Percentiles rank a stretch among this genome's conserved stretches.
phyloP scores from a whole-genome alignment of 2,329 filamentous ascomycete species.

The Monilinia fructigena region DNA sequence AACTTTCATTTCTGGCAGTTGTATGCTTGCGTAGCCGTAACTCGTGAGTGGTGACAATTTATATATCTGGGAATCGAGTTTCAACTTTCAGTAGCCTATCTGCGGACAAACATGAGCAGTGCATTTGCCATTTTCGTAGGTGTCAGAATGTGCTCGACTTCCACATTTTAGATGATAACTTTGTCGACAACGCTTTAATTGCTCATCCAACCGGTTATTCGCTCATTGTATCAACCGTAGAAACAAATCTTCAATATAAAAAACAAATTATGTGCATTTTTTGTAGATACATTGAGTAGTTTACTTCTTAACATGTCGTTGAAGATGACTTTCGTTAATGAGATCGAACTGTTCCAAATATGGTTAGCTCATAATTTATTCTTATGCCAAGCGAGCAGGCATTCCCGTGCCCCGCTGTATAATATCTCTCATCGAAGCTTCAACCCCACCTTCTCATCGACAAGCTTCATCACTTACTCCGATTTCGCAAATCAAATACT shows the following conservation, averaged over 20 bases:
- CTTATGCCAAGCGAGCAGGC: not conserved
- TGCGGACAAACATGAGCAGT: not conserved
- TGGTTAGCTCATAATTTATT: not conserved
- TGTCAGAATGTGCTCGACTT: constrained; percentile 7
- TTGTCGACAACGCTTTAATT: not conserved
- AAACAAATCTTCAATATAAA: not conserved
- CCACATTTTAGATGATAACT: not conserved
- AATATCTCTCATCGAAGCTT: constrained; percentile 1
- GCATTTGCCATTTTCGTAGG: constrained; percentile 1
- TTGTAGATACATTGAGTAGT: constrained; percentile 29
- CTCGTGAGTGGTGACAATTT: not conserved
- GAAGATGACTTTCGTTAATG: constrained; percentile 26
- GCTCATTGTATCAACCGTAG: constrained; percentile 18
- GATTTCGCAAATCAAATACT: constrained; percentile 19
- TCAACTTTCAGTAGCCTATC: not conserved
- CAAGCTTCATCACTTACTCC: constrained; percentile 8
- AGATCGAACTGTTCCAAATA: constrained; percentile 19
- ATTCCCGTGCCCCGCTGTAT: constrained; percentile 1
- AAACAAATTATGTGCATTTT: constrained; percentile 18
- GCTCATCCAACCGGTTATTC: constrained; percentile 35
- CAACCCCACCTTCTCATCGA: constrained; percentile 19
- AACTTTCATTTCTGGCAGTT: not conserved
- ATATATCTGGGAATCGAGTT: not conserved
- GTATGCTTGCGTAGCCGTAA: not conserved
- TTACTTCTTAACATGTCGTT: constrained; percentile 37